Evolutionary conservation across 345 rosid genomes (phyloP).

Genomic region (Sapria himalayana): DNA sequence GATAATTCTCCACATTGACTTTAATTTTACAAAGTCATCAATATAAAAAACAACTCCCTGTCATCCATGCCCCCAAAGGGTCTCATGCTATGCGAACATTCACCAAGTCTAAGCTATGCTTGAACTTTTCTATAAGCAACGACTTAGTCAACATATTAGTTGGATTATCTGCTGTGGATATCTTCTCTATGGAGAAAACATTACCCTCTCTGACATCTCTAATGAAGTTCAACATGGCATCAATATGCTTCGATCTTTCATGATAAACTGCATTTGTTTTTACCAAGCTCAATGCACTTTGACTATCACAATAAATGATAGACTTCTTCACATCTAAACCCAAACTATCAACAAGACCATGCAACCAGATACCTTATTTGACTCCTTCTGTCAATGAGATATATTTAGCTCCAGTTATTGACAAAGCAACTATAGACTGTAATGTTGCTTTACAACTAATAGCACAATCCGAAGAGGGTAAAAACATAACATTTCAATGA

Average conservation of each 20-base stretch:
- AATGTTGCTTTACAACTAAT: too few relatives aligned
- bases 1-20: conserved; percentile 2
- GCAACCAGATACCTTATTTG: not conserved
- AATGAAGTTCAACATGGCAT: not conserved
- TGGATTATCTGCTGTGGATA: not conserved
- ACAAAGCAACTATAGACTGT: not conserved
- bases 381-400: not conserved
- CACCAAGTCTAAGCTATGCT: not conserved
- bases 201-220: not conserved
- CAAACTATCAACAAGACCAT: conserved; percentile 1
- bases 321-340: not conserved
- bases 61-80: not conserved
- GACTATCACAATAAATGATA: not conserved
- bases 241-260: not conserved
- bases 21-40: not conserved
- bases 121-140: not conserved
- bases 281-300: not conserved
- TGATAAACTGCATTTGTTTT: not conserved
- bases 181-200: not conserved
- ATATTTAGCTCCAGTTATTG: not conserved
- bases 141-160: not conserved
- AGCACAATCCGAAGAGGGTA: too few relatives aligned
- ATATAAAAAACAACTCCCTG: not conserved
- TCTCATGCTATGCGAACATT: not conserved
- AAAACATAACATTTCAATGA: not conserved